Percentiles rank a stretch among this genome's conserved stretches.
phyloP scores from a whole-genome alignment of 805 yeast species.

The Torulaspora gathmanii region DNA sequence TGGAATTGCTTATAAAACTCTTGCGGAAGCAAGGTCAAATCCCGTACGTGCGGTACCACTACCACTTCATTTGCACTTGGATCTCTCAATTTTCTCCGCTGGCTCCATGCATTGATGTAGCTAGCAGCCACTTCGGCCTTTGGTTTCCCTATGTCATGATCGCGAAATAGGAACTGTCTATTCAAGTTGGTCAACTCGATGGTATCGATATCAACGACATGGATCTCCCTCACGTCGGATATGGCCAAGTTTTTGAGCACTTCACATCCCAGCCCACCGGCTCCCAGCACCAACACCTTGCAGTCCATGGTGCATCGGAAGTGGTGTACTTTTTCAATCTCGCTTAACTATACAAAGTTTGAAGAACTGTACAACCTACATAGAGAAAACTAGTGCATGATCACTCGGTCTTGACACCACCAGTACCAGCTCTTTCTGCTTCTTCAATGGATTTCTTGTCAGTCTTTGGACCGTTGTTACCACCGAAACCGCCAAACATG shows the following conservation, averaged over 20 bases:
- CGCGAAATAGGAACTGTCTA: constrained; percentile 81
- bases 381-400: background rate
- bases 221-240: constrained; percentile 66
- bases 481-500: constrained; percentile 62
- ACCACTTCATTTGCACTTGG: constrained; percentile 32
- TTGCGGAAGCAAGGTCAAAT: constrained; percentile 57
- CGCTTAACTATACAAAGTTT: too few species aligned
- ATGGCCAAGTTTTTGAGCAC: constrained; percentile 71
- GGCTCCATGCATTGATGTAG: constrained; percentile 43
- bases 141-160: constrained; percentile 75
- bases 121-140: constrained; percentile 76
- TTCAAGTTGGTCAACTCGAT: constrained; percentile 87
- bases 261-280: constrained; percentile 96
- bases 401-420: constrained; percentile 86
- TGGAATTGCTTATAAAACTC: constrained; percentile 65
- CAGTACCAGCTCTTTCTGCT: constrained; percentile 80
- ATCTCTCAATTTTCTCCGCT: constrained; percentile 14
- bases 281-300: constrained; percentile 75
- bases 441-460: constrained; percentile 82
- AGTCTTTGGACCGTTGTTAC: constrained; percentile 54
- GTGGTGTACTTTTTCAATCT: too few species aligned
- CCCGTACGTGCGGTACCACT: constrained; percentile 58
- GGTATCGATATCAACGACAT: constrained; percentile 86
- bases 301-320: constrained; percentile 15
- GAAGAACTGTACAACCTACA: background rate